These are phyloP conservation scores for Chaetomiaceae sp. DNA, from an alignment of 2,329 filamentous ascomycete genomes.

Conservation along the genomic window DNA sequence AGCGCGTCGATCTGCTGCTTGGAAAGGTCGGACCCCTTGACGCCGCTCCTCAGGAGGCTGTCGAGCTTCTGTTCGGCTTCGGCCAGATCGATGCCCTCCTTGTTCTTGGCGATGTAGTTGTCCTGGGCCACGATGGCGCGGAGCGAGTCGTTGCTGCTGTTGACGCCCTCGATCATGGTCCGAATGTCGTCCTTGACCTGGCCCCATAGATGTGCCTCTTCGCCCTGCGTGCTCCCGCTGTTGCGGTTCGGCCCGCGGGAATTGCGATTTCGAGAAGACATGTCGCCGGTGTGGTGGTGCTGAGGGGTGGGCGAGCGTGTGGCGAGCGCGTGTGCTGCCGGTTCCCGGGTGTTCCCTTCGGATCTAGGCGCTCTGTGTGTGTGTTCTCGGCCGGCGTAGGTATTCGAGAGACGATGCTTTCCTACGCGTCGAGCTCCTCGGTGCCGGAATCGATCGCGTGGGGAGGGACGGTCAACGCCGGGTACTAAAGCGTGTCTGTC, in stretches of 20 bases:
- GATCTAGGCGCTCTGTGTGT: too few species aligned
- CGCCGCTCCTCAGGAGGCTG: constrained; percentile 27
- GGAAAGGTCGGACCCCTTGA: constrained; percentile 31
- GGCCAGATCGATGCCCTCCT: constrained; percentile 31
- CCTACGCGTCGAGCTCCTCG: too few species aligned
- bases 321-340: too few species aligned
- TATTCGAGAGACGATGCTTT: too few species aligned
- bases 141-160: constrained; percentile 37
- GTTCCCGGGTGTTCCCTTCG: too few species aligned
- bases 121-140: constrained; percentile 37
- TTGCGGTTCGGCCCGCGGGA: constrained; percentile 34
- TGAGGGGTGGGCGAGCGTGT: not conserved
- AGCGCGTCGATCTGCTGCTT: constrained; percentile 33
- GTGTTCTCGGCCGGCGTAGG: too few species aligned
- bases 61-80: constrained; percentile 28
- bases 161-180: constrained; percentile 34
- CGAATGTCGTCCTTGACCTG: constrained; percentile 36
- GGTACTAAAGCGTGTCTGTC: too few species aligned
- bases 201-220: constrained; percentile 40
- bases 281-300: constrained; percentile 1
- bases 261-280: constrained; percentile 30
- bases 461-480: too few species aligned
- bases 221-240: constrained; percentile 37
- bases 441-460: too few species aligned
- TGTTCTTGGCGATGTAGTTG: constrained; percentile 35